Percentiles rank a stretch among this genome's conserved stretches.
Evolutionary conservation across 2,329 filamentous ascomycete species (phyloP).

Genomic region (Blumeriella jaapii): DNA sequence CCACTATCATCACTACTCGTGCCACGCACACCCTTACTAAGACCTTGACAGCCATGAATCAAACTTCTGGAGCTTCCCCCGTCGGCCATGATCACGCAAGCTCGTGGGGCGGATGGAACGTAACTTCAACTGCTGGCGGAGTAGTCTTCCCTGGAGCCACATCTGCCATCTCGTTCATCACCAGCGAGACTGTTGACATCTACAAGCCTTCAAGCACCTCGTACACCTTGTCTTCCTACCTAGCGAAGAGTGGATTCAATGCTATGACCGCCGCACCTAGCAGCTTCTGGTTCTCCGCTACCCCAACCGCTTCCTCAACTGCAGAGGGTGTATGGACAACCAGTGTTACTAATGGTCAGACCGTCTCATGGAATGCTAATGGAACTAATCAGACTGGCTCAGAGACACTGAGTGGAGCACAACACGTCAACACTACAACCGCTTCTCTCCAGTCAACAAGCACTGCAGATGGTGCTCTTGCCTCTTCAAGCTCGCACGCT

Average conservation of each 20-base stretch:
- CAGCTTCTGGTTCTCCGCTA: neutral
- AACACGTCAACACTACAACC: neutral
- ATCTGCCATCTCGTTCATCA: slow-evolving; percentile 1
- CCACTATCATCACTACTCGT: slow-evolving; percentile 7
- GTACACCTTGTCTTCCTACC: slow-evolving; percentile 4
- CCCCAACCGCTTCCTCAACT: neutral
- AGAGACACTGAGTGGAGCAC: neutral
- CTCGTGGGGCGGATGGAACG: slow-evolving; percentile 17
- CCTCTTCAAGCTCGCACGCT: neutral
- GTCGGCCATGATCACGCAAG: neutral
- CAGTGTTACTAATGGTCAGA: neutral
- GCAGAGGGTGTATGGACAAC: slow-evolving; percentile 4
- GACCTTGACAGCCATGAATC: slow-evolving; percentile 5
- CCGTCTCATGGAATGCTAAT: slow-evolving; percentile 8
- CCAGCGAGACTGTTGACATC: slow-evolving; percentile 10
- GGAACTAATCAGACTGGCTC: neutral
- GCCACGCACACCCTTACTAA: slow-evolving; percentile 11
- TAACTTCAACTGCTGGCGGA: slow-evolving; percentile 6
- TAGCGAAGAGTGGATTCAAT: slow-evolving; percentile 13
- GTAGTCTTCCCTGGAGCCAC: neutral
- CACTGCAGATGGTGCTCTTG: neutral
- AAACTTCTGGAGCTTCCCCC: neutral
- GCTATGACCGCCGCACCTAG: neutral
- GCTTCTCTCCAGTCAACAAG: neutral
- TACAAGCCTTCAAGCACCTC: slow-evolving; percentile 3